phyloP scores from a whole-genome alignment of 331 rosid species.

The Phaseolus coccineus region DNA sequence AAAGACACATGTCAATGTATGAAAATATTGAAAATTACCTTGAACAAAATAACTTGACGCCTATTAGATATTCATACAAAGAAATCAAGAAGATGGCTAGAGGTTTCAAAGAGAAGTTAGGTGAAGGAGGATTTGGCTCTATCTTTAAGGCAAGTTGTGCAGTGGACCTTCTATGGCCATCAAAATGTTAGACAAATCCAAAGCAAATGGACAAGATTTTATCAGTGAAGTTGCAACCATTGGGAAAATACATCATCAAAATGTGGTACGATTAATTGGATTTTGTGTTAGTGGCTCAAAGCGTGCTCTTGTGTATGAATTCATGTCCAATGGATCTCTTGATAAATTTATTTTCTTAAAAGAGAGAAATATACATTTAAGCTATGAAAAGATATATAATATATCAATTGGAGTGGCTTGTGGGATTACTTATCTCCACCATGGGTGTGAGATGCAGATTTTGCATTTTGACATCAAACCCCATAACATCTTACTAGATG shows the following conservation, averaged over 20 bases:
- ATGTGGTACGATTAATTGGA: too few relatives aligned
- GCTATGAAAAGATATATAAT: too few relatives aligned
- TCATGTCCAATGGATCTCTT: too few relatives aligned
- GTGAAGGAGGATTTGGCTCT: neutral
- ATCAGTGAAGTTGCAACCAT: too few relatives aligned
- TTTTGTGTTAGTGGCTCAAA: too few relatives aligned
- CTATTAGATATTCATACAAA: neutral
- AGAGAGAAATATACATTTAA: too few relatives aligned
- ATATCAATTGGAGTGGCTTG: too few relatives aligned
- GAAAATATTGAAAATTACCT: neutral
- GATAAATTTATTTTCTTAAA: too few relatives aligned
- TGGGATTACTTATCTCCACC: too few relatives aligned
- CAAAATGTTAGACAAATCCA: neutral
- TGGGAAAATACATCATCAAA: too few relatives aligned
- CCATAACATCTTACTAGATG: neutral
- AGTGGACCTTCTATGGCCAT: neutral
- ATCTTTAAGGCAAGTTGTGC: neutral
- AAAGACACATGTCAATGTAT: neutral
- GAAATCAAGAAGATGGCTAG: neutral
- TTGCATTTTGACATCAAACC: neutral
- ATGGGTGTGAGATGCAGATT: too few relatives aligned
- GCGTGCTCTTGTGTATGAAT: too few relatives aligned
- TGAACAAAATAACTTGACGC: neutral
- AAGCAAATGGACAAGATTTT: neutral
- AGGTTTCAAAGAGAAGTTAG: neutral